Evolutionary conservation across 1,284 basidiomycete genomes (phyloP).

Genomic region (Leucoagaricus sp.): DNA sequence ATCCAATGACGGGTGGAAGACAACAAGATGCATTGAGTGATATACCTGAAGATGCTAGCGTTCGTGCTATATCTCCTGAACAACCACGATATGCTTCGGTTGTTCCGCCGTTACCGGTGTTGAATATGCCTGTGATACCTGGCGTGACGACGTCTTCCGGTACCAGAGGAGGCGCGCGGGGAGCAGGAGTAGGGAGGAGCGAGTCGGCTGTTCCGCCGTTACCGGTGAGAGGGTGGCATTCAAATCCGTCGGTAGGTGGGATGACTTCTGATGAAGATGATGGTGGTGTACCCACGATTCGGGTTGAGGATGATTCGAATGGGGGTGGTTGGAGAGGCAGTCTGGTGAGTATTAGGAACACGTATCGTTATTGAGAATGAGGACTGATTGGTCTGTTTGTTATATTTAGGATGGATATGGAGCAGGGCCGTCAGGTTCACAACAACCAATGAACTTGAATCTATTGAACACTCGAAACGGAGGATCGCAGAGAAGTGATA

Average conservation of each 20-base stretch:
- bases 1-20: not conserved
- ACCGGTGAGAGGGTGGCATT: not conserved
- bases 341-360: not conserved
- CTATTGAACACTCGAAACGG: too few relatives aligned
- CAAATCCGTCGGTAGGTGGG: not conserved
- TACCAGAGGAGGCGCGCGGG: too few relatives aligned
- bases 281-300: constrained; percentile 1
- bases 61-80: not conserved
- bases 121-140: not conserved
- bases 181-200: too few relatives aligned
- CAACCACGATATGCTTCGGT: too few relatives aligned
- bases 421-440: too few relatives aligned
- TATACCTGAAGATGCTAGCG: constrained; percentile 13
- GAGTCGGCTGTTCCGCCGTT: too few relatives aligned
- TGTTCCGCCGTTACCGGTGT: not conserved
- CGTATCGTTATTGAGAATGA: too few relatives aligned
- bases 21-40: constrained; percentile 4
- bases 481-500: not conserved
- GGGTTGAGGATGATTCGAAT: not conserved
- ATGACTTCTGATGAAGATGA: not conserved
- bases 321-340: not conserved
- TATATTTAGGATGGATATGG: too few relatives aligned
- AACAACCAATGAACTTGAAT: too few relatives aligned
- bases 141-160: too few relatives aligned
- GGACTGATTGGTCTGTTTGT: too few relatives aligned